A percentile compares a stretch with the other conserved stretches of the same genome.
Evolutionary conservation across 1,284 basidiomycete species (phyloP).

Genomic region (Trichosporon coremiiforme): DNA sequence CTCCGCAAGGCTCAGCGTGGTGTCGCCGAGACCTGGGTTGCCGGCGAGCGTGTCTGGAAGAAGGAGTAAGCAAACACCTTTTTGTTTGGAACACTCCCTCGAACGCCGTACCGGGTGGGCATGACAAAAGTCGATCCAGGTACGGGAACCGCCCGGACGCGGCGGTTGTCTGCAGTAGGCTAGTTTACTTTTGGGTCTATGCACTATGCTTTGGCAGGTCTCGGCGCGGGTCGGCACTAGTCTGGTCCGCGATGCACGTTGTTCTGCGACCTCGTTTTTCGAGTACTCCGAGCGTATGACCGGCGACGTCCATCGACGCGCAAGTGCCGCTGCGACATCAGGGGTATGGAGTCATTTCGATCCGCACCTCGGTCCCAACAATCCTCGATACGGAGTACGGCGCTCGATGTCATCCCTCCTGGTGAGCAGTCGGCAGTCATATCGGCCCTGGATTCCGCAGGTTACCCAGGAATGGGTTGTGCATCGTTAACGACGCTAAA

Average conservation of each 20-base stretch:
- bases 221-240: background rate
- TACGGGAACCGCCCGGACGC: no score
- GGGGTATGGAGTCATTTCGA: background rate
- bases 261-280: no score
- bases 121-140: no score
- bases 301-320: background rate
- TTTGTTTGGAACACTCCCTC: no score
- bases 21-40: conserved; percentile 39
- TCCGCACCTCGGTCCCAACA: background rate
- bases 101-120: no score
- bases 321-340: background rate
- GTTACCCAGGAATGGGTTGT: background rate
- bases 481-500: background rate
- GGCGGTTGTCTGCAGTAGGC: background rate
- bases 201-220: background rate
- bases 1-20: conserved; percentile 38
- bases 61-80: background rate
- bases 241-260: background rate
- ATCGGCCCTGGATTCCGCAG: background rate
- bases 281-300: background rate
- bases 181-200: background rate
- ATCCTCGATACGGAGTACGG: background rate
- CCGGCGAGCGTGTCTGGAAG: conserved; percentile 31
- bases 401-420: no score
- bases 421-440: no score